Percentiles rank a stretch among this genome's conserved stretches.
These are phyloP conservation scores for Aureobasidium sp. DNA, from an alignment of 2,329 filamentous ascomycete species.

Conservation along the genomic window DNA sequence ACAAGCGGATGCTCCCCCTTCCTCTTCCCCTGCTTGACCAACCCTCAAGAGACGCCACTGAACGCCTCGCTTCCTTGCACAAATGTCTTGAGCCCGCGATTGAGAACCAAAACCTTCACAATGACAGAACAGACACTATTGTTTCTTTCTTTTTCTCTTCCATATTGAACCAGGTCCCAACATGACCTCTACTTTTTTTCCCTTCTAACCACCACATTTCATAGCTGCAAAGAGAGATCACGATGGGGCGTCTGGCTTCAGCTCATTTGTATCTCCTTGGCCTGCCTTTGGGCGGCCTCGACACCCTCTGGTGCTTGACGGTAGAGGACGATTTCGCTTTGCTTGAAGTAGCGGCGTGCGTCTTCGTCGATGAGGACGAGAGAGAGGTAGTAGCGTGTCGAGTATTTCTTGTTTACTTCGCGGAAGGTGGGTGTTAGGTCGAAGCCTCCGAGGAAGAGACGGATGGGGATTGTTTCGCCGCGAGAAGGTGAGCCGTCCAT, in stretches of 20 bases:
- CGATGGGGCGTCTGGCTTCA: constrained; percentile 18
- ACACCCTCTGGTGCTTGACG: constrained; percentile 58
- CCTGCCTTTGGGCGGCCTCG: constrained; percentile 42
- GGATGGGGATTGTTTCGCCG: constrained; percentile 90
- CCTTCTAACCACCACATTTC: background rate
- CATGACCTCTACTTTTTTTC: background rate
- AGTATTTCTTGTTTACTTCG: constrained; percentile 99
- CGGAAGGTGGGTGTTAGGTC: constrained; percentile 97
- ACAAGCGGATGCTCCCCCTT: background rate
- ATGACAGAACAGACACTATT: background rate
- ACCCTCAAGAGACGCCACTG: constrained; percentile 1
- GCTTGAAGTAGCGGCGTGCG: constrained; percentile 95
- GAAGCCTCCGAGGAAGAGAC: constrained; percentile 93
- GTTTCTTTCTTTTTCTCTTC: background rate
- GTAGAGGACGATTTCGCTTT: constrained; percentile 96
- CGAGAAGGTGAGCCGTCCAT: constrained; percentile 99
- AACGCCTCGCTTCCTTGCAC: constrained; percentile 6
- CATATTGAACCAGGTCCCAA: background rate
- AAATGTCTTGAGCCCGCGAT: background rate
- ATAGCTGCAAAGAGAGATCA: constrained; percentile 13
- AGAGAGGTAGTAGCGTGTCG: constrained; percentile 93
- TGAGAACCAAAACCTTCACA: background rate
- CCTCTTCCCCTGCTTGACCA: background rate
- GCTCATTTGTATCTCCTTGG: constrained; percentile 34
- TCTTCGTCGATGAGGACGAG: constrained; percentile 64